phyloP scores from a whole-genome alignment of 305 asterid species.

The Solanum aculeatissimum region DNA sequence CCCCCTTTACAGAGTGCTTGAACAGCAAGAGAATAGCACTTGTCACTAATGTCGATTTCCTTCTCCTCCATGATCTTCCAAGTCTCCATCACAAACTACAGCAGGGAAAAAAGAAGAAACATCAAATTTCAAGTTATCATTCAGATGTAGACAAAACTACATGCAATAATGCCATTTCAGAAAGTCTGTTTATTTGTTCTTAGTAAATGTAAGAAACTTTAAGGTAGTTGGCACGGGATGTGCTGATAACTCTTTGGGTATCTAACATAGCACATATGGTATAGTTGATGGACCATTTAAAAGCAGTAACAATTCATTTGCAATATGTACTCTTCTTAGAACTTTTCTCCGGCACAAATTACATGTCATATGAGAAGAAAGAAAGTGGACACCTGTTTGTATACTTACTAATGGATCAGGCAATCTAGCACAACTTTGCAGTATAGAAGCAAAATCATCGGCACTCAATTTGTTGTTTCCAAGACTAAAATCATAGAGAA shows the following conservation, averaged over 20 bases:
- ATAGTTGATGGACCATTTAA: not conserved
- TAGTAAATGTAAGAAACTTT: not conserved
- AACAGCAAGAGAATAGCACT: conserved; percentile 36
- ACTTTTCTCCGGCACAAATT: not conserved
- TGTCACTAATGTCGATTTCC: conserved; percentile 36
- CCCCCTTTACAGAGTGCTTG: conserved; percentile 82
- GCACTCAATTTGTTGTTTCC: conserved; percentile 29
- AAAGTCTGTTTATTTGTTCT: not conserved
- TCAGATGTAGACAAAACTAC: not conserved
- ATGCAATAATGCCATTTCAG: not conserved
- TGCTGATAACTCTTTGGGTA: not conserved
- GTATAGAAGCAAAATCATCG: conserved; percentile 43
- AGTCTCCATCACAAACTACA: conserved; percentile 78
- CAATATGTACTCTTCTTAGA: not conserved
- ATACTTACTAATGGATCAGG: conserved; percentile 68
- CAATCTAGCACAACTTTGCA: conserved; percentile 53
- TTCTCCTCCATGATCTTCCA: conserved; percentile 66
- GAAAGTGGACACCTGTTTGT: not conserved
- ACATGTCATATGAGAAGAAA: not conserved
- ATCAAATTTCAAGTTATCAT: not conserved
- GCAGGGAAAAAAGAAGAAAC: not conserved
- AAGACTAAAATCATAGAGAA: conserved; percentile 41
- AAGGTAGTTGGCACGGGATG: not conserved
- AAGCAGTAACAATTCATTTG: not conserved
- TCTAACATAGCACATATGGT: not conserved